Conservation (phyloP, 1,139 yeast species). For the Petasospora fabianii region DNA sequence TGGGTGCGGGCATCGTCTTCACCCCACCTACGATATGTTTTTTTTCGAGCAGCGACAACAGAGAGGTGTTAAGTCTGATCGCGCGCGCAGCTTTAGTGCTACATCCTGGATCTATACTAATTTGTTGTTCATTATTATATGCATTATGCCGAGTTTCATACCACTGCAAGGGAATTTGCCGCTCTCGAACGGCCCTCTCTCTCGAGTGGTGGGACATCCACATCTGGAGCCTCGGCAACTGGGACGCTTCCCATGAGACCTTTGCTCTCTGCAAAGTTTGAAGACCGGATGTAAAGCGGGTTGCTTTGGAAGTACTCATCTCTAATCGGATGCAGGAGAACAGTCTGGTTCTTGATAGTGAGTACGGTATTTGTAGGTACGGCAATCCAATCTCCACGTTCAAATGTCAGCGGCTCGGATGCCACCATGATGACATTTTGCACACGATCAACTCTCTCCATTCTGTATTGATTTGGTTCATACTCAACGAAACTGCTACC, state of each 20-base stretch:
- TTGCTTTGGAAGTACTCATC: constrained; percentile 85
- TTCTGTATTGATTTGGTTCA: constrained; percentile 83
- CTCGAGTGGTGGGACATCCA: constrained; percentile 77
- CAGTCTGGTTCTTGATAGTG: constrained; percentile 83
- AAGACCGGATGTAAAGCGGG: constrained; percentile 63
- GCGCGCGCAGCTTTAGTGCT: too few relatives aligned
- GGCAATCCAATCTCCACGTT: constrained; percentile 95
- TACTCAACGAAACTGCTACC: constrained; percentile 90
- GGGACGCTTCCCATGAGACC: constrained; percentile 86
- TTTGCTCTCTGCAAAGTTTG: constrained; percentile 81
- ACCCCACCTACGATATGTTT: too few relatives aligned
- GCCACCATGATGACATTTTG: constrained; percentile 97
- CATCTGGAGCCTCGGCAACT: constrained; percentile 43
- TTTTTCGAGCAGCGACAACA: too few relatives aligned
- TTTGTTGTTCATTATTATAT: too few relatives aligned
- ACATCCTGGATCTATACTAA: too few relatives aligned
- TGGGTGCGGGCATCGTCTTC: too few relatives aligned
- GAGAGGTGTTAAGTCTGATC: too few relatives aligned
- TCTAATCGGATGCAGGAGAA: constrained; percentile 81
- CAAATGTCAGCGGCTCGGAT: constrained; percentile 93
- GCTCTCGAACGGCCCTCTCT: constrained; percentile 69
- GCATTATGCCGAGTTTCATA: background rate
- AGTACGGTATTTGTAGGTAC: constrained; percentile 89
- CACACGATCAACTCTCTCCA: constrained; percentile 90
- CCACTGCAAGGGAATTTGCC: background rate